Conservation (phyloP, 306 rosid species). For the Gastrolobium villosum region DNA sequence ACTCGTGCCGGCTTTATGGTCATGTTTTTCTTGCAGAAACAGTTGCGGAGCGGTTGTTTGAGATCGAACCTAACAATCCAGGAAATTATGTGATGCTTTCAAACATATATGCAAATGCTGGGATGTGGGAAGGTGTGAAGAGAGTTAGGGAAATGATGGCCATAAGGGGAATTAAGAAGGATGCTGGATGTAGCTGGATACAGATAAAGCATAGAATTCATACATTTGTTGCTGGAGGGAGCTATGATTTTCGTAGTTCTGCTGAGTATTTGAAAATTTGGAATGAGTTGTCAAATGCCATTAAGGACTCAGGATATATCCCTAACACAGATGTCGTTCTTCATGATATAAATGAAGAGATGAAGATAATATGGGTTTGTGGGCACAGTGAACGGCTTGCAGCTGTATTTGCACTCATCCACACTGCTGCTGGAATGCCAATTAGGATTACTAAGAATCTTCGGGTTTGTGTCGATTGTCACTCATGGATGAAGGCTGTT, state of each 20-base stretch:
- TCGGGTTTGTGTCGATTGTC: slow-evolving; percentile 70
- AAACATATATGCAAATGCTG: slow-evolving; percentile 65
- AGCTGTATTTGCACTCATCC: slow-evolving; percentile 54
- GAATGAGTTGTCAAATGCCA: slow-evolving; percentile 54
- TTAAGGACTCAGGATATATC: slow-evolving; percentile 55
- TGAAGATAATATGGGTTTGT: slow-evolving; percentile 61
- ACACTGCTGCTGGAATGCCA: slow-evolving; percentile 58
- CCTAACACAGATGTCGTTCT: slow-evolving; percentile 62
- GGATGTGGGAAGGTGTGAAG: slow-evolving; percentile 65
- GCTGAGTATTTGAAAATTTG: slow-evolving; percentile 56
- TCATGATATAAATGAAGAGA: slow-evolving; percentile 63
- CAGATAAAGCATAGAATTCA: slow-evolving; percentile 58
- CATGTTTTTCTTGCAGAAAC: slow-evolving; percentile 57
- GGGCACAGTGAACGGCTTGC: slow-evolving; percentile 73
- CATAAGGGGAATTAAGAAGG: slow-evolving; percentile 58
- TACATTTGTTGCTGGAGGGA: slow-evolving; percentile 68
- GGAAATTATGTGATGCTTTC: slow-evolving; percentile 75
- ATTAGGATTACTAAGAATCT: slow-evolving; percentile 71
- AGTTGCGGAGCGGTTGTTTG: slow-evolving; percentile 54
- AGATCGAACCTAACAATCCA: slow-evolving; percentile 62
- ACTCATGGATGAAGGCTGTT: slow-evolving; percentile 68
- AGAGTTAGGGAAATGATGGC: slow-evolving; percentile 65
- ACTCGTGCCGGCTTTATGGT: slow-evolving; percentile 61
- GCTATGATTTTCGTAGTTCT: slow-evolving; percentile 58
- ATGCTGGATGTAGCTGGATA: slow-evolving; percentile 71